phyloP scores from a whole-genome alignment of 495 filamentous ascomycete species.

The Aspergillus kassunensis region DNA sequence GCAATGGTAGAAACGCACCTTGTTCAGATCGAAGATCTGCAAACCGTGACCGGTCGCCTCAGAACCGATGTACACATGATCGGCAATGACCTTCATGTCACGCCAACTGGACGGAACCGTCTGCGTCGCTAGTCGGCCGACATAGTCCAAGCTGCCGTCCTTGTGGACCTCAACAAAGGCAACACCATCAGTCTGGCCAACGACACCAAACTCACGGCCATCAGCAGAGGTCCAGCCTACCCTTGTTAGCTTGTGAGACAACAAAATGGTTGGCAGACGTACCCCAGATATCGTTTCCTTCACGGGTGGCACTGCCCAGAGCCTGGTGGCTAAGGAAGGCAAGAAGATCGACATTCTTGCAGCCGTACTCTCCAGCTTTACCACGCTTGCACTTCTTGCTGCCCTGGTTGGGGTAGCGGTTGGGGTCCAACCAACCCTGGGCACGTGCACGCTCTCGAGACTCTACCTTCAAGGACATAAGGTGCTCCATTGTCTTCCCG shows the following conservation, averaged over 20 bases:
- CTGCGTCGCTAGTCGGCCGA: slow-evolving; percentile 17
- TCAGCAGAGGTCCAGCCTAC: slow-evolving; percentile 17
- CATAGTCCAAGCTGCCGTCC: slow-evolving; percentile 16
- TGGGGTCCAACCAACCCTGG: slow-evolving; percentile 13
- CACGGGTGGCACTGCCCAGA: slow-evolving; percentile 16
- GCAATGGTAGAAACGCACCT: slow-evolving; percentile 8
- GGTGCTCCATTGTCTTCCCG: slow-evolving; percentile 11
- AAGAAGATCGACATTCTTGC: slow-evolving; percentile 15
- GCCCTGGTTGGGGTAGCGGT: slow-evolving; percentile 10
- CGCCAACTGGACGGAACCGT: slow-evolving; percentile 14
- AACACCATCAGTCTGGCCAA: slow-evolving; percentile 19
- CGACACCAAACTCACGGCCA: slow-evolving; percentile 19
- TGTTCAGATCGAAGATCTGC: slow-evolving; percentile 20
- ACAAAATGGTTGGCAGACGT: background rate
- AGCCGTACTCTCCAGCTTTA: slow-evolving; percentile 19
- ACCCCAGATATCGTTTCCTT: slow-evolving; percentile 22
- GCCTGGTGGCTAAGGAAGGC: slow-evolving; percentile 19
- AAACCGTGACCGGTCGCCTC: slow-evolving; percentile 17
- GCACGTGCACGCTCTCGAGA: slow-evolving; percentile 13
- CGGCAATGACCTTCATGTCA: slow-evolving; percentile 18
- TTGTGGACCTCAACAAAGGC: slow-evolving; percentile 16
- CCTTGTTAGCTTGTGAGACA: background rate
- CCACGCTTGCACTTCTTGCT: slow-evolving; percentile 8
- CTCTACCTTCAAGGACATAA: slow-evolving; percentile 15
- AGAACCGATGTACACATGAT: slow-evolving; percentile 20